Percentiles rank a stretch among this genome's conserved stretches.
These are phyloP conservation scores for Phoenix dactylifera DNA, from an alignment of 176 grass and related monocot species.

Conservation along the genomic window DNA sequence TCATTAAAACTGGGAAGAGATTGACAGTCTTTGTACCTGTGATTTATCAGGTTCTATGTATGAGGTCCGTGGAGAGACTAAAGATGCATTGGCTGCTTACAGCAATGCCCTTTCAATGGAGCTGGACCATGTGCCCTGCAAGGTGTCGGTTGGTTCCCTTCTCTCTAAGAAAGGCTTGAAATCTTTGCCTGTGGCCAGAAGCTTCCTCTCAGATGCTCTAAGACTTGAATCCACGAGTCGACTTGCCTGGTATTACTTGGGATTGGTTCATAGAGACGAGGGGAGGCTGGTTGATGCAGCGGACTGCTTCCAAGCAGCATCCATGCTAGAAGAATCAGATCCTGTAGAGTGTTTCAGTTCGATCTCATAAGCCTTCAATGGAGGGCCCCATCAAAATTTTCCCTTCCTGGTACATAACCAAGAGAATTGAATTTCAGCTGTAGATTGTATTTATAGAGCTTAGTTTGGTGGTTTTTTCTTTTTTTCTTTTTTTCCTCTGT, in stretches of 20 bases:
- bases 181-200: conserved; percentile 58
- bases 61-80: conserved; percentile 34
- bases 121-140: conserved; percentile 66
- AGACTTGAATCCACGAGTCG: conserved; percentile 64
- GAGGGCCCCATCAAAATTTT: background rate
- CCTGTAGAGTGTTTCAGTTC: conserved; percentile 75
- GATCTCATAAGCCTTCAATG: conserved; percentile 26
- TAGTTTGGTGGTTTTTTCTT: background rate
- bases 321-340: conserved; percentile 74
- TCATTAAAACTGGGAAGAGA: too few species aligned
- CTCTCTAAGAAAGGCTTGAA: conserved; percentile 59
- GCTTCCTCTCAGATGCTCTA: conserved; percentile 84
- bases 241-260: conserved; percentile 84
- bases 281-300: conserved; percentile 64
- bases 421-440: conserved; percentile 15
- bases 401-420: conserved; percentile 30
- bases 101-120: conserved; percentile 60
- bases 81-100: conserved; percentile 46
- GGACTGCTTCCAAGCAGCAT: conserved; percentile 85
- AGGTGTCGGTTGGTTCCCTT: conserved; percentile 68
- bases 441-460: conserved; percentile 29
- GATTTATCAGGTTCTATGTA: conserved; percentile 42
- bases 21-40: too few species aligned
- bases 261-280: conserved; percentile 73
- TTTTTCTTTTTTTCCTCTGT: background rate